Conservation (phyloP, 768 basidiomycete genomes). For the Amanita rubescens region DNA sequence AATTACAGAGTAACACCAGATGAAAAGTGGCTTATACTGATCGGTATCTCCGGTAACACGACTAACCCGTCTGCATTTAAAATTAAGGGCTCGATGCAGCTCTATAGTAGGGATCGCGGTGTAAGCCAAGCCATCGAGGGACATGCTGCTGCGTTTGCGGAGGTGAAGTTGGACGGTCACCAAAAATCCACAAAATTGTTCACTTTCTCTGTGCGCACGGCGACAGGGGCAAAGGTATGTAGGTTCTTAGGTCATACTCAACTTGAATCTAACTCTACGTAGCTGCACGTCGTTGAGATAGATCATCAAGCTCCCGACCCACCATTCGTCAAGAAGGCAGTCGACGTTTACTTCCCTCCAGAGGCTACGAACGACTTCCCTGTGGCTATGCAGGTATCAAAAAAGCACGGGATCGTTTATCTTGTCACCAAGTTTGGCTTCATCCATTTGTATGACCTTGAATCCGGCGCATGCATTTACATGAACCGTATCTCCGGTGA, state of each 20-base stretch:
- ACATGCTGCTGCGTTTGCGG: slow-evolving; percentile 94
- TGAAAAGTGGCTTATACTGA: slow-evolving; percentile 95
- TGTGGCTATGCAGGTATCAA: slow-evolving; percentile 98
- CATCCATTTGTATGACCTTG: slow-evolving; percentile 98
- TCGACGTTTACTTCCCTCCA: slow-evolving; percentile 98
- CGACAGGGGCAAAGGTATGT: slow-evolving; percentile 93
- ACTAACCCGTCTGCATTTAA: slow-evolving; percentile 96
- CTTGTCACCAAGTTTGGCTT: slow-evolving; percentile 99
- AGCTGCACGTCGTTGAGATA: slow-evolving; percentile 98
- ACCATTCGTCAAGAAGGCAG: slow-evolving; percentile 92
- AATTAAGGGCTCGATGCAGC: slow-evolving; percentile 97
- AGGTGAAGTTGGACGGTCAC: slow-evolving; percentile 85
- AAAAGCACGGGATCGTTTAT: slow-evolving; percentile 94
- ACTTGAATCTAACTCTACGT: slow-evolving; percentile 8
- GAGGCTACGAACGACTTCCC: slow-evolving; percentile 99
- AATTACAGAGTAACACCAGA: slow-evolving; percentile 92
- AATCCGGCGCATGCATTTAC: slow-evolving; percentile 95
- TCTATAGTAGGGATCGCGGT: slow-evolving; percentile 87
- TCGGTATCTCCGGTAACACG: slow-evolving; percentile 90
- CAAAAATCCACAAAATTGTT: slow-evolving; percentile 85
- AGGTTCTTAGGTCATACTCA: background rate
- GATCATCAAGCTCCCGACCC: slow-evolving; percentile 92
- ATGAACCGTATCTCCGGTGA: slow-evolving; percentile 99
- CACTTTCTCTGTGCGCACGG: slow-evolving; percentile 90
- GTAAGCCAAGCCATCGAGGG: slow-evolving; percentile 99